Percentiles rank a stretch among this genome's conserved stretches.
These are phyloP conservation scores for Picea glauca DNA, from an alignment of 75 land plant species.

Conservation along the genomic window DNA sequence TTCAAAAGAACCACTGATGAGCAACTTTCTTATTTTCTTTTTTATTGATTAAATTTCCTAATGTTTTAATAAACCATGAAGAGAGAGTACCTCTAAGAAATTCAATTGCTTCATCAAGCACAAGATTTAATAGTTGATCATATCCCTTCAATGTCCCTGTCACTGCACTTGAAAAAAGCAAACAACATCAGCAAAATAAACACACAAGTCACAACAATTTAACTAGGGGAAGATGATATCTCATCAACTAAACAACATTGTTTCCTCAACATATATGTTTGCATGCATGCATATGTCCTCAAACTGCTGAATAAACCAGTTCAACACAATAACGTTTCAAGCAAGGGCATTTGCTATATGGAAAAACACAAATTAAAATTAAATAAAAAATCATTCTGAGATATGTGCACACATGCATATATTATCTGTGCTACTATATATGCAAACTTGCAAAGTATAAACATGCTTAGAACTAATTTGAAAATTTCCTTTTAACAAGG, in stretches of 20 bases:
- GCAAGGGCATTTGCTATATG: not conserved
- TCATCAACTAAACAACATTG: not conserved
- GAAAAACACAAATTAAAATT: not conserved
- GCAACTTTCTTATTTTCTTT: not conserved
- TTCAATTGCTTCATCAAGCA: slow-evolving; percentile 92
- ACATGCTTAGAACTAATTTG: too few relatives aligned
- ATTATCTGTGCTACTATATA: too few relatives aligned
- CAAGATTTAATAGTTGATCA: slow-evolving; percentile 93
- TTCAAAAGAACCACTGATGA: not conserved
- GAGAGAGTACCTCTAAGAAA: slow-evolving; percentile 71
- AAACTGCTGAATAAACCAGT: not conserved
- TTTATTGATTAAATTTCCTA: too few relatives aligned
- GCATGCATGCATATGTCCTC: not conserved
- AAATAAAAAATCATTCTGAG: not conserved
- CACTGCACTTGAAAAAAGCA: slow-evolving; percentile 40
- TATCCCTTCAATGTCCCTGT: slow-evolving; percentile 95
- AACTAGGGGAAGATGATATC: not conserved
- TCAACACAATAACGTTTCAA: not conserved
- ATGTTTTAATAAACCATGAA: not conserved
- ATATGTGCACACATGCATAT: not conserved
- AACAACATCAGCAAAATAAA: not conserved
- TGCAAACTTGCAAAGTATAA: too few relatives aligned
- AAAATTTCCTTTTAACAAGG: not conserved
- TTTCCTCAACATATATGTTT: not conserved
- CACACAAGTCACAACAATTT: not conserved